A percentile compares a stretch with the other conserved stretches of the same genome.
phyloP scores from a whole-genome alignment of 768 basidiomycete species.

The Mycena polygramma region DNA sequence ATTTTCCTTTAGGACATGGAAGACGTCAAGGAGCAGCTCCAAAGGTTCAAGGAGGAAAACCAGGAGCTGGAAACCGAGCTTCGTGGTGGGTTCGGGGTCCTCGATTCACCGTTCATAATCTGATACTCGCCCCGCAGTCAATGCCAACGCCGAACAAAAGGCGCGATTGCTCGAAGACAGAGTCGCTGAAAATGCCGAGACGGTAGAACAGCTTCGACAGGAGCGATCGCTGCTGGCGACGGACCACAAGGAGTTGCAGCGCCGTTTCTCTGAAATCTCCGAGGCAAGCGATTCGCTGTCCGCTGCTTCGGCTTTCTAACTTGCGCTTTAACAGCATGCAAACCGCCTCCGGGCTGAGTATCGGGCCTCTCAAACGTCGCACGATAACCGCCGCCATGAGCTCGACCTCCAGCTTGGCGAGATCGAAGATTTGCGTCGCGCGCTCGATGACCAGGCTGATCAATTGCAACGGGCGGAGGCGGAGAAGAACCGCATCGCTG shows the following conservation, averaged over 20 bases:
- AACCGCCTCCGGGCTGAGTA: constrained; percentile 75
- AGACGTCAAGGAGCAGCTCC: constrained; percentile 77
- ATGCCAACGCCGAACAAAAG: constrained; percentile 79
- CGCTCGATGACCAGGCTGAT: constrained; percentile 69
- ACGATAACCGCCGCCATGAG: constrained; percentile 79
- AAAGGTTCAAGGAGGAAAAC: constrained; percentile 80
- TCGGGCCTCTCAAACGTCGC: constrained; percentile 70
- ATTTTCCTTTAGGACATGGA: constrained; percentile 78
- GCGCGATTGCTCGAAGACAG: constrained; percentile 75
- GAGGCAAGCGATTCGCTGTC: constrained; percentile 62
- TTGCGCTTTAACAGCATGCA: constrained; percentile 58
- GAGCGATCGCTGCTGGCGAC: constrained; percentile 78
- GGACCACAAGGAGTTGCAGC: constrained; percentile 83
- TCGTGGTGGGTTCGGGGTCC: constrained; percentile 60
- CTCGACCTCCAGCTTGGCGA: constrained; percentile 80
- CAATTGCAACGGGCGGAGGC: constrained; percentile 74
- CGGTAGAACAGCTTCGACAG: constrained; percentile 81
- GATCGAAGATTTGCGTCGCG: constrained; percentile 81
- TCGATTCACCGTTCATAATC: neutral
- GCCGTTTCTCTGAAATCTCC: constrained; percentile 71
- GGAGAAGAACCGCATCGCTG: constrained; percentile 72
- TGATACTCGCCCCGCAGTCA: constrained; percentile 56
- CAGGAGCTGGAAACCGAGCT: constrained; percentile 80
- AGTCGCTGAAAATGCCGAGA: constrained; percentile 76
- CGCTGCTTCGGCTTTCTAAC: constrained; percentile 2